Conservation (phyloP, 1,139 yeast species). For the Saccharomycopsis hybrid region DNA sequence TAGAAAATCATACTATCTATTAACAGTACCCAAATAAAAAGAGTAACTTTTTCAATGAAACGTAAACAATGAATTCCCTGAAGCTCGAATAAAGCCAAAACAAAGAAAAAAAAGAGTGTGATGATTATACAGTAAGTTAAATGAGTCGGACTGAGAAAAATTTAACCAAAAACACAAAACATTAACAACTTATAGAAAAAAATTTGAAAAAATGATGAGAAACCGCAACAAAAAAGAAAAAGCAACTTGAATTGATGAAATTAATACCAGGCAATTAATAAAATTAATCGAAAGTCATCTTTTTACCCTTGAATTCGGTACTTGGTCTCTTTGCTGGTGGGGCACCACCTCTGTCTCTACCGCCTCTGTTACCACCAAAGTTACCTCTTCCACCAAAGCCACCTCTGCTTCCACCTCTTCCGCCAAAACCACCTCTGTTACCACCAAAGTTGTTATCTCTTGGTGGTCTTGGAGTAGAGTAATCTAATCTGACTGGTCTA, state of each 20-base stretch:
- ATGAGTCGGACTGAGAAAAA: neutral
- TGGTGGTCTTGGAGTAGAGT: constrained; percentile 72
- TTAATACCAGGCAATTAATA: neutral
- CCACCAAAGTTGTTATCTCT: constrained; percentile 34
- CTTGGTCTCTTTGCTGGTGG: constrained; percentile 42
- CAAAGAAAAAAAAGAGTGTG: too few species aligned
- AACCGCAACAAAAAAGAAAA: neutral
- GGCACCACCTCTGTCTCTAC: constrained; percentile 49
- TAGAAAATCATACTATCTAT: too few species aligned
- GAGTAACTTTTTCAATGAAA: too few species aligned
- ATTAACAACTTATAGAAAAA: neutral
- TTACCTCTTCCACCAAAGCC: constrained; percentile 31
- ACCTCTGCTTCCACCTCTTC: constrained; percentile 27
- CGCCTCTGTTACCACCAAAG: constrained; percentile 34
- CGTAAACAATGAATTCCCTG: too few species aligned
- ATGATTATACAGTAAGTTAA: neutral
- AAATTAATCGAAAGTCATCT: constrained; percentile 63
- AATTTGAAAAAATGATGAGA: neutral
- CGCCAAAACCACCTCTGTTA: constrained; percentile 9
- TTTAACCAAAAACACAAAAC: neutral
- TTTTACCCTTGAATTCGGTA: constrained; percentile 65
- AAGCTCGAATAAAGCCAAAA: too few species aligned
- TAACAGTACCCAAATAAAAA: too few species aligned
- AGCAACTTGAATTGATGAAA: neutral
- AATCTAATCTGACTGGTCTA: constrained; percentile 92